Evolutionary conservation across 1,284 basidiomycete species (phyloP).

Genomic region (Gomphus sp.): DNA sequence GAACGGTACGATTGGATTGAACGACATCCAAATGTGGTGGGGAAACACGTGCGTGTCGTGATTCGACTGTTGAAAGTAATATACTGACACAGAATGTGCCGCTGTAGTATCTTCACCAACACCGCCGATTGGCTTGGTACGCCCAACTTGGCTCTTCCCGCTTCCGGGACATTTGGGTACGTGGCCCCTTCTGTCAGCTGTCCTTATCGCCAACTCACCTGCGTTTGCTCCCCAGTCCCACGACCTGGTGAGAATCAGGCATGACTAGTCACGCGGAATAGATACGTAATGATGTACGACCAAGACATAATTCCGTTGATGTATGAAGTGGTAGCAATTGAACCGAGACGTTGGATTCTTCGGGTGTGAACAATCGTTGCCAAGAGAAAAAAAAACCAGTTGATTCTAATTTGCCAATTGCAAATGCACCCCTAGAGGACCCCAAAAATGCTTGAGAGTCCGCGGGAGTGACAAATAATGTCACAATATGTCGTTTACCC

Average conservation of each 20-base stretch:
- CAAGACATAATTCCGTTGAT: not conserved
- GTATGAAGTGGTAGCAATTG: too few species aligned
- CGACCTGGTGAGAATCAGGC: not conserved
- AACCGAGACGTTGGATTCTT: too few species aligned
- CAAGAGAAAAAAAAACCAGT: too few species aligned
- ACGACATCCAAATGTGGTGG: conserved; percentile 39
- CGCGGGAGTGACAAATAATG: too few species aligned
- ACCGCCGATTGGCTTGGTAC: conserved; percentile 30
- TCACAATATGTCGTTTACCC: not conserved
- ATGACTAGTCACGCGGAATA: not conserved
- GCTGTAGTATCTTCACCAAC: conserved; percentile 20
- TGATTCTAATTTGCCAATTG: too few species aligned
- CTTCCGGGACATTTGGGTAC: conserved; percentile 1
- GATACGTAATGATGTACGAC: not conserved
- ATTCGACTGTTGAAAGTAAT: not conserved
- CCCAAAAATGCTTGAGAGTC: too few species aligned
- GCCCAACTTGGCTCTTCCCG: conserved; percentile 14
- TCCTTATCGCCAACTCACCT: not conserved
- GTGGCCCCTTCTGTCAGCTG: not conserved
- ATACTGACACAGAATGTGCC: not conserved
- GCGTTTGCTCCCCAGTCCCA: not conserved
- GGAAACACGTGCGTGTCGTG: conserved; percentile 28
- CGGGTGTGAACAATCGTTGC: too few species aligned
- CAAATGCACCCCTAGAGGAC: not conserved
- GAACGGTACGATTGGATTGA: conserved; percentile 33